Conservation (phyloP, 805 yeast genomes). For the Schizosaccharomyces cryophilus region DNA sequence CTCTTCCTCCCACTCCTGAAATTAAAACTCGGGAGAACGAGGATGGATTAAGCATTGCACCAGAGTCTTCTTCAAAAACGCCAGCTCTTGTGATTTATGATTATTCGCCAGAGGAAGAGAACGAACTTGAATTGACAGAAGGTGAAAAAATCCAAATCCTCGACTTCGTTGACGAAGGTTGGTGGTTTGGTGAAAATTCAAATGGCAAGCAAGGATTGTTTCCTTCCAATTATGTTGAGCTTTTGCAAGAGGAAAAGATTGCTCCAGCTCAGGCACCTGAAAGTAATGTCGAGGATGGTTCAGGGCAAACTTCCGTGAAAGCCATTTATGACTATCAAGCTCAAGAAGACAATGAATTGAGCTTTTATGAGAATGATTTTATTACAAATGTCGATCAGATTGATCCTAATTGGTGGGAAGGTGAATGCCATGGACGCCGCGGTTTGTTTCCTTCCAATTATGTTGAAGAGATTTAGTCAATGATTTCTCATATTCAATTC, state of each 20-base stretch:
- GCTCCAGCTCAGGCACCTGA: constrained; percentile 7
- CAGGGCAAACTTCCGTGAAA: constrained; percentile 23
- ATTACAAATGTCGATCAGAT: constrained; percentile 67
- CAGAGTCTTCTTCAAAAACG: constrained; percentile 22
- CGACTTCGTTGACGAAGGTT: constrained; percentile 47
- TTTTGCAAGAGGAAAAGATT: too few relatives aligned
- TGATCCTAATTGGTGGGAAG: constrained; percentile 96
- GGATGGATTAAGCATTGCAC: constrained; percentile 7
- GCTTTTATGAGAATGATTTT: constrained; percentile 59
- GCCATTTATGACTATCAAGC: constrained; percentile 71
- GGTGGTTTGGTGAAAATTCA: constrained; percentile 71
- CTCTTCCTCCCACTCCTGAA: constrained; percentile 6
- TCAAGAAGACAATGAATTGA: constrained; percentile 74
- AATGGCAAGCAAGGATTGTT: constrained; percentile 59
- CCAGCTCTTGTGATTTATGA: constrained; percentile 26
- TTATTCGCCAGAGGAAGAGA: constrained; percentile 49
- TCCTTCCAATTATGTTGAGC: constrained; percentile 23
- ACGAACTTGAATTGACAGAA: constrained; percentile 41
- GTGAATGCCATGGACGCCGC: constrained; percentile 49
- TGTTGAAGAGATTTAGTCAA: constrained; percentile 18
- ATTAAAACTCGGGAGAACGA: constrained; percentile 6
- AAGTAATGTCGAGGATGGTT: constrained; percentile 10
- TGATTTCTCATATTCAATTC: neutral
- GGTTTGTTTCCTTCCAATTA: constrained; percentile 85
- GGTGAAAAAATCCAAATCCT: constrained; percentile 45